phyloP scores from a whole-genome alignment of 2,329 filamentous ascomycete genomes.

The Bisporella sp. region DNA sequence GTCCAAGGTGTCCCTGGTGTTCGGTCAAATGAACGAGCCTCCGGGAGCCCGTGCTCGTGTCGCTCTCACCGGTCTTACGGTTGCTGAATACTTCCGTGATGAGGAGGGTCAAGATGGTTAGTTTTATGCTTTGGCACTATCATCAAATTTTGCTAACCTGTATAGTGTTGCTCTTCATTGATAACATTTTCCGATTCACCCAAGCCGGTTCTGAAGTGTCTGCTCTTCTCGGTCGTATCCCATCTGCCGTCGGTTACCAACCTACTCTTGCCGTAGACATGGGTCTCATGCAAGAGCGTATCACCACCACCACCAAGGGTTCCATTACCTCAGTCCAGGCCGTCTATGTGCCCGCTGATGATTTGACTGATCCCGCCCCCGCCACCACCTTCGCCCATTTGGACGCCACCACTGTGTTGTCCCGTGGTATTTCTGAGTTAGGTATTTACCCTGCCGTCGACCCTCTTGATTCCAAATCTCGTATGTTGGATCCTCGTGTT shows the following conservation, averaged over 20 bases:
- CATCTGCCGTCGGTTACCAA: slow-evolving; percentile 99
- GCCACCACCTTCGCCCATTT: slow-evolving; percentile 99
- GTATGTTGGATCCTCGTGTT: slow-evolving; percentile 98
- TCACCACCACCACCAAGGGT: slow-evolving; percentile 98
- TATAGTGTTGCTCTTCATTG: slow-evolving; percentile 93
- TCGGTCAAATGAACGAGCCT: slow-evolving; percentile 99
- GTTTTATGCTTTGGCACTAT: slow-evolving; percentile 22
- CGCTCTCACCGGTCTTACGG: slow-evolving; percentile 76
- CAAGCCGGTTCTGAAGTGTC: slow-evolving; percentile 99
- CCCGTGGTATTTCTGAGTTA: slow-evolving; percentile 99
- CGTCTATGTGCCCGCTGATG: slow-evolving; percentile 99
- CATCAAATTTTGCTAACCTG: slow-evolving; percentile 18
- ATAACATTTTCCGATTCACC: slow-evolving; percentile 99
- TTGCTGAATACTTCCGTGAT: slow-evolving; percentile 78
- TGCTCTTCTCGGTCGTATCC: slow-evolving; percentile 97
- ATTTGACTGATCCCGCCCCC: slow-evolving; percentile 99
- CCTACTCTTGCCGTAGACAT: slow-evolving; percentile 97
- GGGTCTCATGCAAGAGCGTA: slow-evolving; percentile 99
- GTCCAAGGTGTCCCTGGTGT: slow-evolving; percentile 98
- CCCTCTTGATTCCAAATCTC: slow-evolving; percentile 98
- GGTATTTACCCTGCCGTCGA: slow-evolving; percentile 99
- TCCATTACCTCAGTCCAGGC: slow-evolving; percentile 99
- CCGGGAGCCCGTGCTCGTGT: slow-evolving; percentile 99
- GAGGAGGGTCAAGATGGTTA: slow-evolving; percentile 77
- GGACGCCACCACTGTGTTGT: slow-evolving; percentile 99